Conservation (phyloP, 2,329 filamentous ascomycete species). For the Colletotrichum godetiae region DNA sequence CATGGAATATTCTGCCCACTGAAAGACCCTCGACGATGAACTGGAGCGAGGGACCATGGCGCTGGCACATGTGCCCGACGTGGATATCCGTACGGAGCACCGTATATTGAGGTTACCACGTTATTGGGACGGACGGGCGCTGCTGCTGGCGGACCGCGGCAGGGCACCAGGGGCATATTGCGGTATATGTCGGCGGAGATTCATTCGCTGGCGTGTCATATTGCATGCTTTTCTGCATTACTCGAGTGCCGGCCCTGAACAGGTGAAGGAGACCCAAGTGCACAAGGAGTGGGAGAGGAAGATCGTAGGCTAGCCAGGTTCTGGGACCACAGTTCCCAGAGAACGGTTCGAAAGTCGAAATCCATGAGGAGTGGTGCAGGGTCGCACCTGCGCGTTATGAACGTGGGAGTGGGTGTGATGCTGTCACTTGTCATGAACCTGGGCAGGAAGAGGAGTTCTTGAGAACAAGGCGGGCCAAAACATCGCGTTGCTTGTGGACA, state of each 20-base stretch:
- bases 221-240: not conserved
- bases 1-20: not conserved
- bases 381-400: not conserved
- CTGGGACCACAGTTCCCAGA: constrained; percentile 11
- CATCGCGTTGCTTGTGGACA: constrained; percentile 19
- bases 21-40: not conserved
- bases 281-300: not conserved
- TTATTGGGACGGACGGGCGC: constrained; percentile 7
- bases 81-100: not conserved
- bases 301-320: constrained; percentile 17
- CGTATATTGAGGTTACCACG: constrained; percentile 16
- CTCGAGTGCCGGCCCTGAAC: constrained; percentile 6
- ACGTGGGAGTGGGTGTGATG: constrained; percentile 12
- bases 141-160: not conserved
- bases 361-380: not conserved
- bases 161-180: not conserved
- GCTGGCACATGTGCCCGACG: not conserved
- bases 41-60: not conserved
- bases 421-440: constrained; percentile 35
- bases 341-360: not conserved
- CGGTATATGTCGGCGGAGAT: not conserved
- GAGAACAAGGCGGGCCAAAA: constrained; percentile 8
- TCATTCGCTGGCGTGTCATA: not conserved
- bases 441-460: not conserved
- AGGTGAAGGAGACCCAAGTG: not conserved